phyloP scores from a whole-genome alignment of 306 rosid genomes.

The Heteromeles arbutifolia region DNA sequence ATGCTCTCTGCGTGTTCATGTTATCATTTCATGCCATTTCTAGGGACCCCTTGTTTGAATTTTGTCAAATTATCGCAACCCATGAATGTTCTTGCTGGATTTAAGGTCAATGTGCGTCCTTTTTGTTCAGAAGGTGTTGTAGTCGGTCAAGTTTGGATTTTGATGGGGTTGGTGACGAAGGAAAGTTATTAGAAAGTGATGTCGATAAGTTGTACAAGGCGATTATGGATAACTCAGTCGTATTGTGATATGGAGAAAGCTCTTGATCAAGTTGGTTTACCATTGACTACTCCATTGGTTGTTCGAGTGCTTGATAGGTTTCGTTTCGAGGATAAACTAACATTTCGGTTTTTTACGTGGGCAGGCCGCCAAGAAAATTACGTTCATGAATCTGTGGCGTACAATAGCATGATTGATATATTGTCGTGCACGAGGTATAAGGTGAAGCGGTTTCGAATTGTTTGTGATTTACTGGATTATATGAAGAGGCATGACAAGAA shows the following conservation, averaged over 20 bases:
- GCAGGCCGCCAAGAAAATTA: too few species aligned
- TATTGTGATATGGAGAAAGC: conserved; percentile 56
- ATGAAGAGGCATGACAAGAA: conserved; percentile 75
- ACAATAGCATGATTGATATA: too few species aligned
- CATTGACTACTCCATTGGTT: conserved; percentile 64
- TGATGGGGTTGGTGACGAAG: conserved; percentile 17
- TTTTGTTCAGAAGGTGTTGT: conserved; percentile 42
- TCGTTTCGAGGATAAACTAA: too few species aligned
- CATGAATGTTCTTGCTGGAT: conserved; percentile 3
- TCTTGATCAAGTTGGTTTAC: conserved; percentile 40
- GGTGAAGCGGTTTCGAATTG: conserved; percentile 76
- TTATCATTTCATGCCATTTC: not conserved
- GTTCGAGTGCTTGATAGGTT: conserved; percentile 45
- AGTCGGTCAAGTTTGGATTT: conserved; percentile 18
- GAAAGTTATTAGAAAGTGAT: conserved; percentile 22
- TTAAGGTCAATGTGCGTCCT: conserved; percentile 9
- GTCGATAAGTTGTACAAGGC: conserved; percentile 35
- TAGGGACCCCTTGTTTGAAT: conserved; percentile 5
- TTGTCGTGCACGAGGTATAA: conserved; percentile 67
- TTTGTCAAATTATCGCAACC: conserved; percentile 23
- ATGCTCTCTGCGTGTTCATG: conserved; percentile 10
- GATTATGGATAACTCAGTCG: conserved; percentile 47
- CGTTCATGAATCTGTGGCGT: too few species aligned
- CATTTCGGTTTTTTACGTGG: too few species aligned
- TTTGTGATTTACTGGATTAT: conserved; percentile 74